Conservation (phyloP, 2,329 filamentous ascomycete species). For the Eutypella sp. region DNA sequence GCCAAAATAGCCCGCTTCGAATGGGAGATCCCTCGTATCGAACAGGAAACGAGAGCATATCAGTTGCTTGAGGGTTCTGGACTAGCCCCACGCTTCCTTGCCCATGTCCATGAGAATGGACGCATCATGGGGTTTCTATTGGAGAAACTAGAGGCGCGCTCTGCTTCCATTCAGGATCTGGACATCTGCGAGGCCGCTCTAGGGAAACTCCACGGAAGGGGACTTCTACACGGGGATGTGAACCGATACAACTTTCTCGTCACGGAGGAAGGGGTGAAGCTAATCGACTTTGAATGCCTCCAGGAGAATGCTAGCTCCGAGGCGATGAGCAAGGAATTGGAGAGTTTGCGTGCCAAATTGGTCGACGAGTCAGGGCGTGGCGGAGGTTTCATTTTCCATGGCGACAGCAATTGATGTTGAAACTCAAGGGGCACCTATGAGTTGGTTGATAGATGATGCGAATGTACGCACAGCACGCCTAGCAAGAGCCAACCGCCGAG, state of each 20-base stretch:
- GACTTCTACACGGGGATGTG: constrained; percentile 31
- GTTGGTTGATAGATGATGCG: constrained; percentile 1
- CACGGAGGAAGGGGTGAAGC: constrained; percentile 19
- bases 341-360: constrained; percentile 23
- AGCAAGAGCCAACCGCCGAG: constrained; percentile 3
- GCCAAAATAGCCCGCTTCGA: constrained; percentile 30
- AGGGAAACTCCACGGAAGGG: constrained; percentile 20
- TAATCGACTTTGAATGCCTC: constrained; percentile 29
- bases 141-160: constrained; percentile 27
- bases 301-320: constrained; percentile 16
- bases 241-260: constrained; percentile 35
- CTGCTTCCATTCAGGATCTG: constrained; percentile 23
- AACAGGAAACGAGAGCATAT: constrained; percentile 27
- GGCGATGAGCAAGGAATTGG: constrained; percentile 23
- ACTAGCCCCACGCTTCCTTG: constrained; percentile 30
- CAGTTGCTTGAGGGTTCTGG: constrained; percentile 21
- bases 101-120: constrained; percentile 29
- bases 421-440: constrained; percentile 3
- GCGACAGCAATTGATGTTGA: constrained; percentile 4
- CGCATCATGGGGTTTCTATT: constrained; percentile 31
- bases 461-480: constrained; percentile 2
- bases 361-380: constrained; percentile 27
- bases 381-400: constrained; percentile 13
- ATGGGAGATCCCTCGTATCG: constrained; percentile 28
- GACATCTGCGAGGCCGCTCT: constrained; percentile 22